These are phyloP conservation scores for Chaetoceros muelleri DNA, from an alignment of 108 stramenopile genomes.

Conservation along the genomic window DNA sequence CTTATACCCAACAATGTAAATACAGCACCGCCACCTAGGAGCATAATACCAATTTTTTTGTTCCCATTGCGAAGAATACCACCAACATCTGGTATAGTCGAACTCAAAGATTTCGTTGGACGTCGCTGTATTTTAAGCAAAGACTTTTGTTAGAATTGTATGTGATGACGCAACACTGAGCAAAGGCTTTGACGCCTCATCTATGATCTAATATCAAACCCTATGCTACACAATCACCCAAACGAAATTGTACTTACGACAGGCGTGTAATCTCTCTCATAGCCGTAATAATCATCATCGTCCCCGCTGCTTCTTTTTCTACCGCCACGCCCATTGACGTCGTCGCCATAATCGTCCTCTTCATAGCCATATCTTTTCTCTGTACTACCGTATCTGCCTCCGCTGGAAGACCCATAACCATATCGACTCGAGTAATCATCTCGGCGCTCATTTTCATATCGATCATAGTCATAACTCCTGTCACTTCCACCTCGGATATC, in stretches of 20 bases:
- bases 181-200: too few species aligned
- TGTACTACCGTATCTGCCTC: too few species aligned
- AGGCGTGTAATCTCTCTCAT: background rate
- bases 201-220: too few species aligned
- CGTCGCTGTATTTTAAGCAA: background rate
- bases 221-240: too few species aligned
- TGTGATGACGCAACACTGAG: too few species aligned
- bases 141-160: too few species aligned
- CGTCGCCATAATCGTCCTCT: background rate
- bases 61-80: slow-evolving; percentile 21
- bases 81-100: background rate
- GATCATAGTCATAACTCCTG: too few species aligned
- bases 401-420: too few species aligned
- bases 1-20: slow-evolving; percentile 76
- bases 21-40: slow-evolving; percentile 57
- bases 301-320: background rate
- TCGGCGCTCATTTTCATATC: too few species aligned
- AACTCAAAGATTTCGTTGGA: background rate
- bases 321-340: background rate
- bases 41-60: slow-evolving; percentile 56
- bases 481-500: too few species aligned
- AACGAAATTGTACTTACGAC: background rate
- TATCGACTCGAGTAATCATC: too few species aligned
- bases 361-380: background rate
- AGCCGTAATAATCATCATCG: background rate